phyloP scores from a whole-genome alignment of 2,329 filamentous ascomycete genomes.

The Cercospora zeina region DNA sequence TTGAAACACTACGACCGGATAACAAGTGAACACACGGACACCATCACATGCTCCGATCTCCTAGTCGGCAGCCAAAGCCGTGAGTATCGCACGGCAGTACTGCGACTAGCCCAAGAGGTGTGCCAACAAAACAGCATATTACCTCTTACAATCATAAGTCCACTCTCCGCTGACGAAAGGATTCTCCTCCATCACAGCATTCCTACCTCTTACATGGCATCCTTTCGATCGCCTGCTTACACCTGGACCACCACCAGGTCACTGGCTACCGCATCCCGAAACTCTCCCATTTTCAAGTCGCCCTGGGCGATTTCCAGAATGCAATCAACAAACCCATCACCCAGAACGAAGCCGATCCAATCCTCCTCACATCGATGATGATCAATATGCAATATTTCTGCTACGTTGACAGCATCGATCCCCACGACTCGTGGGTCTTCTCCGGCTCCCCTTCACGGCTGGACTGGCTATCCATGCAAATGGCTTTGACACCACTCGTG shows the following conservation, averaged over 20 bases:
- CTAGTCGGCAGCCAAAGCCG: slow-evolving; percentile 8
- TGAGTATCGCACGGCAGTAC: slow-evolving; percentile 17
- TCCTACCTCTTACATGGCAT: slow-evolving; percentile 18
- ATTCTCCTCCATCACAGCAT: slow-evolving; percentile 4
- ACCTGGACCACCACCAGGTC: slow-evolving; percentile 12
- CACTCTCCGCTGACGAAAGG: neutral
- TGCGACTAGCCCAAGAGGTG: slow-evolving; percentile 21
- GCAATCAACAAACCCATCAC: slow-evolving; percentile 18
- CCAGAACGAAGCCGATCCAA: slow-evolving; percentile 14
- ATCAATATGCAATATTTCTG: slow-evolving; percentile 20
- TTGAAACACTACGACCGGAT: slow-evolving; percentile 17
- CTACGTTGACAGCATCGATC: slow-evolving; percentile 5
- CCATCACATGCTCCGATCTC: slow-evolving; percentile 18
- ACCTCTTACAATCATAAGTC: neutral
- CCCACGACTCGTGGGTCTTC: slow-evolving; percentile 18
- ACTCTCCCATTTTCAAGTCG: slow-evolving; percentile 17
- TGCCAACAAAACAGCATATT: neutral
- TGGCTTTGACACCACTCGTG: slow-evolving; percentile 16
- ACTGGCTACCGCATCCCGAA: slow-evolving; percentile 13
- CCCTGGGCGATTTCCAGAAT: slow-evolving; percentile 18
- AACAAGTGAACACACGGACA: slow-evolving; percentile 16
- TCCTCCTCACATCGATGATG: slow-evolving; percentile 22
- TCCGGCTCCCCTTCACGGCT: slow-evolving; percentile 12
- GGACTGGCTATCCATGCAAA: slow-evolving; percentile 18
- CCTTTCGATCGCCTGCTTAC: slow-evolving; percentile 16